A percentile compares a stretch with the other conserved stretches of the same genome.
Conservation (phyloP, 2,329 filamentous ascomycete genomes). For the Exophiala phaeomuriformis region DNA sequence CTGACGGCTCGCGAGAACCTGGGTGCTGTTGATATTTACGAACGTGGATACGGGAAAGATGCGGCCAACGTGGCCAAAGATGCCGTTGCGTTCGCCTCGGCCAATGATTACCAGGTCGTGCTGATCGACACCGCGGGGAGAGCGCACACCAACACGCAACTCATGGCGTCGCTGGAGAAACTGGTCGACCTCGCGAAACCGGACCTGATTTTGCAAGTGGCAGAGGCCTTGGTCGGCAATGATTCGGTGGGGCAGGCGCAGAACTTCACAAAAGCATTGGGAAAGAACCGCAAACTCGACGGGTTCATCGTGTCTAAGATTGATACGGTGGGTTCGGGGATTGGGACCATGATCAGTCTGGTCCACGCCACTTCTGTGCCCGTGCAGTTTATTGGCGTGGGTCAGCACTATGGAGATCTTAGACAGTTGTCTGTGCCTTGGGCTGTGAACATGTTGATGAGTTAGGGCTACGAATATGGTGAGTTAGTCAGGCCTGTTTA, state of each 20-base stretch:
- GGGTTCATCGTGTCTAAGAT: constrained; percentile 99
- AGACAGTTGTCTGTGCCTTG: constrained; percentile 58
- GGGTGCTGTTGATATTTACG: constrained; percentile 80
- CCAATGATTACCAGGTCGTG: constrained; percentile 79
- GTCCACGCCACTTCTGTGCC: constrained; percentile 96
- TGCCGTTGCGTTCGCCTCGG: constrained; percentile 71
- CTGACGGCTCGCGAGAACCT: constrained; percentile 72
- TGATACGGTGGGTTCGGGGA: constrained; percentile 99
- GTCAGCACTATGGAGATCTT: constrained; percentile 61
- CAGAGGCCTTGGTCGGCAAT: constrained; percentile 84
- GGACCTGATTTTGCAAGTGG: constrained; percentile 98
- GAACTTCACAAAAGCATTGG: constrained; percentile 94
- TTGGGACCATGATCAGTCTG: constrained; percentile 89
- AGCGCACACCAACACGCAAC: constrained; percentile 85
- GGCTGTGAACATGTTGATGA: constrained; percentile 47
- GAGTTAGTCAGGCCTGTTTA: neutral
- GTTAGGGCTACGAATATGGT: neutral
- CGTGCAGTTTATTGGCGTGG: constrained; percentile 78
- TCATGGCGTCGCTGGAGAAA: constrained; percentile 96
- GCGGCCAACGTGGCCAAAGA: constrained; percentile 93
- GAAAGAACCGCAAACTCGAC: constrained; percentile 69
- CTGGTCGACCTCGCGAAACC: constrained; percentile 94
- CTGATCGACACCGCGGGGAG: constrained; percentile 94
- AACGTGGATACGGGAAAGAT: constrained; percentile 97
- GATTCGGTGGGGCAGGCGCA: constrained; percentile 92